Base-by-base conservation (phyloP, 352 stramenopile genomes). In the Pythium myriotylum region DNA sequence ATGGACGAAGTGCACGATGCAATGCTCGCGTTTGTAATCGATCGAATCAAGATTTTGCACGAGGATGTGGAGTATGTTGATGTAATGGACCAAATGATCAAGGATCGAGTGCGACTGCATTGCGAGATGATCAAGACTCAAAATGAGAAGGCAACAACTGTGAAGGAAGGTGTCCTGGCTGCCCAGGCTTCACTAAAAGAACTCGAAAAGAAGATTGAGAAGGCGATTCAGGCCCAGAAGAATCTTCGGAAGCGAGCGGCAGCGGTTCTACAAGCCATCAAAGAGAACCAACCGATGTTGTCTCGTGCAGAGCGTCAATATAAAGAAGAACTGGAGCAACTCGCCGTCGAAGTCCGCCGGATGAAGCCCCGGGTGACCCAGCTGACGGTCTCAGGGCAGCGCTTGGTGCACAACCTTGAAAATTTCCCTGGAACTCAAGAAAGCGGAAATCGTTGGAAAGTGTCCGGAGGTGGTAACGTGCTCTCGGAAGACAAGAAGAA, bases 1-100 rank as follows among this genome's bases (percentile, higher is more conserved):
- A 68, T 91, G 45, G 49, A 73, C 43, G 75, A 94, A 41, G 79
- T 90, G 24, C 72, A 92, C 49, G 79, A 91, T 32, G 77, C 73
- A 12, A 82, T 86, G 60, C 71, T 94, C 24, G 73, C 78, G 19
- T 94, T 94, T 48, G 77, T 87, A 52, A 62, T 92, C 27, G 81
- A 92, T 49, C 79, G 83, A 40, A 75, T 92, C 16, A 86, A 86
- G 65, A 81, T 84, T 58, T 72, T 93, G 20, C 80, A 87, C 46
- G 85, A 92, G 42, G 83, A 94, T 46, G 77, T 92, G 22, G 81
- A 80, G 57, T 94, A 90, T 40, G 57, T 89, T 23, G 78, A 92
- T 64, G 81, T 82, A 24, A 77, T 94, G 59, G 77, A 85, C 43
- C 77, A 88, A 41, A 35, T 88, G 47, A 78, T 89, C 56, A 77